Base-by-base conservation (phyloP, 1,139 yeast species). In the Arxiozyma telluris region DNA sequence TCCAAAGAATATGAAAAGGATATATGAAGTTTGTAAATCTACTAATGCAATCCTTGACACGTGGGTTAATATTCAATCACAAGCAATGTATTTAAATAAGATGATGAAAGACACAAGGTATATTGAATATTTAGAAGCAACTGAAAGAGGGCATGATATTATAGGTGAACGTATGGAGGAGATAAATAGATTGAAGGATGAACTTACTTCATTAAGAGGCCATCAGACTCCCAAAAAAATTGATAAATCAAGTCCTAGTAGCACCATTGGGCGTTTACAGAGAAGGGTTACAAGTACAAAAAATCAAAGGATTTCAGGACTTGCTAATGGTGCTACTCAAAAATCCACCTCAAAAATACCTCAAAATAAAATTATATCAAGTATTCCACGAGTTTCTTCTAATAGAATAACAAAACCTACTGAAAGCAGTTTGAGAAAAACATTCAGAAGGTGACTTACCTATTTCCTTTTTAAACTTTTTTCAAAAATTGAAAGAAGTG, bases 41-140 rank as follows among this genome's bases (percentile, higher is more conserved):
- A 64, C 68, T 9, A 66, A 66, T 52, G 51, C 57, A 22, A 61
- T 66, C 41, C 55, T 67, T 30, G 70, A 67, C 53, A 59, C 65
- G 9, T 67, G 69, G 68, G 62, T 66, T 34, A 56, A 58, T 47
- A 66, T 67, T 41, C 70, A 66, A 51, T 65, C 69, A 9, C 68
- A 66, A 50, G 70, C 70, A 9, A 66, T 67, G 18, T 63, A 66
- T 44, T 57, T 65, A 17, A 57, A 66, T 46, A 57, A 61, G 18
- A 49, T 67, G 22, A 66, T 66, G 70, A 58, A 55, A 27, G 60
- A 63, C 39, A 54, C 58, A 15, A 51, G 53, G 12, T 64, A 63
- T 44, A 46, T 64, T 25, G 54, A 58, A 41, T 56, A 58, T 44
- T 51, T 59, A 17, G 56, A 57, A 21, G 55, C 53, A 5, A 56